Conservation (phyloP, 2,329 filamentous ascomycete species). For the Fusarium sp. region DNA sequence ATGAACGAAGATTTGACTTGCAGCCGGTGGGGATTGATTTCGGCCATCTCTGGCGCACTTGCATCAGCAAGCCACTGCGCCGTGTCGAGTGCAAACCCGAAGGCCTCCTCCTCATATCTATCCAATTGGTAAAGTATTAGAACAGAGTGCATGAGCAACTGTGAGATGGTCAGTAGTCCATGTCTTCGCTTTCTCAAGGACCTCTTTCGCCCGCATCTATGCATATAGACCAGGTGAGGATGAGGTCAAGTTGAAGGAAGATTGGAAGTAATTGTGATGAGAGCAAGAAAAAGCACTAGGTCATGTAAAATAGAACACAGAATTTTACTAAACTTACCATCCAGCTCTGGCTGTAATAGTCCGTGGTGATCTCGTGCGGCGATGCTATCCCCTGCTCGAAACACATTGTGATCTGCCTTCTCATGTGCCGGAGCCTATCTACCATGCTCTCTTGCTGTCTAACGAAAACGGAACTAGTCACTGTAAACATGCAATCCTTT, state of each 20-base stretch:
- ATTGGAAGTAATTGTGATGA: background rate
- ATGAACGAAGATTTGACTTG: background rate
- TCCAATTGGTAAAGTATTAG: rapidly evolving
- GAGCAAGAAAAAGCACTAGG: background rate
- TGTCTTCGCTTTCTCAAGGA: background rate
- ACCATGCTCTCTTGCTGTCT: background rate
- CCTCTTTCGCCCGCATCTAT: background rate
- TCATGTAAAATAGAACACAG: background rate
- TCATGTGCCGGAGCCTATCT: background rate
- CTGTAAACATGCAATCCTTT: rapidly evolving
- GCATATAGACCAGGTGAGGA: background rate
- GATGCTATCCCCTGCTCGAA: conserved; percentile 1
- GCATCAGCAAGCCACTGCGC: background rate
- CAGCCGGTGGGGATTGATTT: rapidly evolving
- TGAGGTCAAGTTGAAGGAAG: background rate
- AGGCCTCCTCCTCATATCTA: background rate
- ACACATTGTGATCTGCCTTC: background rate
- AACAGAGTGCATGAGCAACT: rapidly evolving
- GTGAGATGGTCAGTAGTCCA: background rate
- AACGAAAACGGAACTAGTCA: rapidly evolving
- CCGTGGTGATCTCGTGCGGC: background rate
- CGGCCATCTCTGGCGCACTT: background rate
- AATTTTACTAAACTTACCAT: background rate
- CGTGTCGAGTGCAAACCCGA: background rate
- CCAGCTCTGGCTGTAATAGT: rapidly evolving